Percentiles rank a stretch among this genome's conserved stretches.
Evolutionary conservation across 2,329 filamentous ascomycete genomes (phyloP).

Genomic region (Tolypocladium paradoxum): DNA sequence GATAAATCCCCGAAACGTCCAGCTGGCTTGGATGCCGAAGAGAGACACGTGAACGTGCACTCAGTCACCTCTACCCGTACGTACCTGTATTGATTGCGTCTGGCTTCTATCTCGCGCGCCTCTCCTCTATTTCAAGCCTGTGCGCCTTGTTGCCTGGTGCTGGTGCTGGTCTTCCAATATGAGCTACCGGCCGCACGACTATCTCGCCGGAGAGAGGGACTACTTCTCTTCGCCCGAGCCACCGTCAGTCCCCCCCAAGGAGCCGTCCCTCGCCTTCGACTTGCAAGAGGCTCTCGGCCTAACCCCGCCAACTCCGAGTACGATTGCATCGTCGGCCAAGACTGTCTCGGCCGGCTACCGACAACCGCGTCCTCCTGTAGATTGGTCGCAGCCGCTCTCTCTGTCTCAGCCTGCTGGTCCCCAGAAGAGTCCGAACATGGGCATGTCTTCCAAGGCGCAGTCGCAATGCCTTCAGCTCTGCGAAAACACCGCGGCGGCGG

Average conservation of each 20-base stretch:
- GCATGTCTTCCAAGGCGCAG: conserved; percentile 16
- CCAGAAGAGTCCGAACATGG: conserved; percentile 2
- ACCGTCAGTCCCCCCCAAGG: conserved; percentile 3
- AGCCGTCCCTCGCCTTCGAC: conserved; percentile 2
- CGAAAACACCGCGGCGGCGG: conserved; percentile 45
- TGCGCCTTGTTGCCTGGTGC: background rate
- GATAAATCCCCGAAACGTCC: background rate
- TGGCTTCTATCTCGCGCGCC: background rate
- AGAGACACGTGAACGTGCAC: background rate
- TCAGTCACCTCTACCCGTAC: background rate
- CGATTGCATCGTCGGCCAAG: background rate
- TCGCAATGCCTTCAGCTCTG: conserved; percentile 33
- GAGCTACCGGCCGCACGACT: background rate
- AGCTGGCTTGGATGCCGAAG: background rate
- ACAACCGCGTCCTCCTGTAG: background rate
- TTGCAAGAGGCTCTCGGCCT: conserved; percentile 5
- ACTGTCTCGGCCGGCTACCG: background rate
- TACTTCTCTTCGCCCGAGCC: background rate
- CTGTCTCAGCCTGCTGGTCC: background rate
- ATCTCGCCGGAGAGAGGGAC: background rate
- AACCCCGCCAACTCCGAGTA: background rate
- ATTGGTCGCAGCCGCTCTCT: background rate
- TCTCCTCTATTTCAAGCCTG: background rate
- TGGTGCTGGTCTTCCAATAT: background rate
- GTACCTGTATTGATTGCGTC: background rate